Evolutionary conservation across 208 protist genomes (phyloP), one percentile per base, ranked within the genome.

Genomic region (Leishmania tropica): DNA sequence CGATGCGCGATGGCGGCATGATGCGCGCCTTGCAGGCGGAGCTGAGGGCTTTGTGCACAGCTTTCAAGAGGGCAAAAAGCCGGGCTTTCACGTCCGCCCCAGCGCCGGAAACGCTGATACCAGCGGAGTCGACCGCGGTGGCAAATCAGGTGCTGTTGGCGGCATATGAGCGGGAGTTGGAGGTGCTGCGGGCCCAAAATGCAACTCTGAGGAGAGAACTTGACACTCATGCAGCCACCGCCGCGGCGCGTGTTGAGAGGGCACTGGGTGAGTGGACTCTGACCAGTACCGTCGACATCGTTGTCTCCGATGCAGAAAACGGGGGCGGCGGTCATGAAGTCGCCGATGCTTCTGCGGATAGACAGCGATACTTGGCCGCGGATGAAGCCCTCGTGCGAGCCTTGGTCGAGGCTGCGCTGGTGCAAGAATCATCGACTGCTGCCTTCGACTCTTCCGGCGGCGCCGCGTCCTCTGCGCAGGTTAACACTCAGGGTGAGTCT

Each of bases 1-100:
- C 37, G 65, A n/a, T 47, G 35, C 5, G 37, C 19, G 53, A 80
- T 40, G 48, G 24, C 35, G 47, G 31, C 77, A 62, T 47, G 3
- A 80, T 76, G n/a, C 42, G n/a, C 4, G 42, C 67, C 15, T 54
- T 81, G 42, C 76, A 81, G 42, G 48, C n/a, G 13, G 84, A 87
- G 53, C 75, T 87, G 28, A 84, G 54, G 62, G 80, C 45, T 15
- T 54, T 78, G 7, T 78, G 48, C 62, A 74, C 68, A 21, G 53
- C 62, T 21, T 54, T 79, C 24, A 53, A 78, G 10, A 24, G 13
- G 53, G 54, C 56, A 67, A 35, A 60, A 67, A 81, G 47, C 13
- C 8, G 40, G 37, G 51, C n/a, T 78, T n/a, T 11, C 24, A 19
- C 15, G 45, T 6, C 78, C 82, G n/a, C 48, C 24, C 15, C 80